These are phyloP conservation scores for Aspergillus homomorphus DNA, from an alignment of 495 filamentous ascomycete genomes.

Conservation along the genomic window DNA sequence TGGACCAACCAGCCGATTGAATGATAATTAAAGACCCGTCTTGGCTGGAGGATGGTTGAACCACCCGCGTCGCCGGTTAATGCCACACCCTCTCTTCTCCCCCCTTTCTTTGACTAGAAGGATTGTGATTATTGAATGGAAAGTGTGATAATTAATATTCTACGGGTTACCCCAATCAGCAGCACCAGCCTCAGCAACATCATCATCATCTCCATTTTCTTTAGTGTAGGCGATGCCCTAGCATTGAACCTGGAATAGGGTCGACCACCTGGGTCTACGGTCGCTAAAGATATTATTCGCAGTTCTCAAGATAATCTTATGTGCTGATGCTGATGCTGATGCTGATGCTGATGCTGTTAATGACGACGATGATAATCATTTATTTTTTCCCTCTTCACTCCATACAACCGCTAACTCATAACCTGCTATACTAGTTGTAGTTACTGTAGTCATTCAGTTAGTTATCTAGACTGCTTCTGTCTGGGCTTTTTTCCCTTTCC, in stretches of 20 bases:
- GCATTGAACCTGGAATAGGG: not conserved
- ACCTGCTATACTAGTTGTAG: not conserved
- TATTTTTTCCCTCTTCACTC: not conserved
- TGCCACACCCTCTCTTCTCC: slow-evolving; percentile 1
- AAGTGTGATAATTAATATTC: not conserved
- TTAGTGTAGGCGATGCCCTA: not conserved
- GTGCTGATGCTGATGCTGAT: not conserved
- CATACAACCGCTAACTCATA: not conserved
- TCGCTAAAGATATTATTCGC: not conserved
- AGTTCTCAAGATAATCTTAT: not conserved
- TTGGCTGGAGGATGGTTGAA: not conserved
- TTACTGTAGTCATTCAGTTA: too few species aligned
- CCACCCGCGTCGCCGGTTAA: slow-evolving; percentile 7
- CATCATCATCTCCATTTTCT: not conserved
- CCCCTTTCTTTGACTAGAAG: slow-evolving; percentile 6
- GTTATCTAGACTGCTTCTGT: not conserved
- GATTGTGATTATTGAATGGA: not conserved
- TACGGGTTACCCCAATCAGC: not conserved
- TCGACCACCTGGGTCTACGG: not conserved
- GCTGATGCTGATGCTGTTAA: not conserved
- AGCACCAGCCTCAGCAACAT: not conserved
- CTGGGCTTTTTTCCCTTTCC: slow-evolving; percentile 1
- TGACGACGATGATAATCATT: too few species aligned
- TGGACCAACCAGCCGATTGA: not conserved
- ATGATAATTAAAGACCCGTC: slow-evolving; percentile 8